phyloP scores from a whole-genome alignment of 1,284 basidiomycete genomes.

The Ustilago nuda region DNA sequence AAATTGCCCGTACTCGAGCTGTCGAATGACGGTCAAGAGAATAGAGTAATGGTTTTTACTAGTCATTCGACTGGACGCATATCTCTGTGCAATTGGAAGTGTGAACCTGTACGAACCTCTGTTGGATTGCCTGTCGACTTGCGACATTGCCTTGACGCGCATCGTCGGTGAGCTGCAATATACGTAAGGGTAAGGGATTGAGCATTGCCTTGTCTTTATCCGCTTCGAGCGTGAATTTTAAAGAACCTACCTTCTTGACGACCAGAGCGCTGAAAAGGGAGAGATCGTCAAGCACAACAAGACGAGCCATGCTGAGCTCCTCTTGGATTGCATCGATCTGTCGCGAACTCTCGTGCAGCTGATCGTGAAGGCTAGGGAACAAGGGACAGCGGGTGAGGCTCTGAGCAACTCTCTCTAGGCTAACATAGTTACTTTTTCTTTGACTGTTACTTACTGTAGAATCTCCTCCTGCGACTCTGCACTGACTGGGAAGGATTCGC shows the following conservation, averaged over 20 bases:
- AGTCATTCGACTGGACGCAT: background rate
- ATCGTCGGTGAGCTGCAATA: background rate
- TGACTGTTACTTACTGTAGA: slow-evolving; percentile 33
- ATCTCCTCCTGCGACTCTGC: slow-evolving; percentile 35
- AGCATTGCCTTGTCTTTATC: background rate
- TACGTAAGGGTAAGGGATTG: background rate
- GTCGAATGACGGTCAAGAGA: background rate
- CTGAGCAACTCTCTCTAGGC: background rate
- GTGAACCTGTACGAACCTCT: background rate
- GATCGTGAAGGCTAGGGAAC: slow-evolving; percentile 18
- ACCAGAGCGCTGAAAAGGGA: slow-evolving; percentile 23
- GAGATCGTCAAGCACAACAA: slow-evolving; percentile 23
- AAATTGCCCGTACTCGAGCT: background rate
- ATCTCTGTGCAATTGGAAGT: background rate
- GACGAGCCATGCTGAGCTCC: slow-evolving; percentile 22
- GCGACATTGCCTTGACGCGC: background rate
- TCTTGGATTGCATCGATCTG: slow-evolving; percentile 23
- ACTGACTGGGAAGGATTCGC: slow-evolving; percentile 35
- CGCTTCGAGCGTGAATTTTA: background rate
- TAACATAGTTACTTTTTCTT: background rate
- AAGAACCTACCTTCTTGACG: slow-evolving; percentile 17
- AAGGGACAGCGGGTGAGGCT: background rate
- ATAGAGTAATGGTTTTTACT: background rate
- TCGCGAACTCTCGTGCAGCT: slow-evolving; percentile 28
- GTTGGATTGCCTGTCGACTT: background rate